Percentiles rank a stretch among this genome's conserved stretches.
phyloP scores from a whole-genome alignment of 2,329 filamentous ascomycete species.

The Aspergillus udagawae region DNA sequence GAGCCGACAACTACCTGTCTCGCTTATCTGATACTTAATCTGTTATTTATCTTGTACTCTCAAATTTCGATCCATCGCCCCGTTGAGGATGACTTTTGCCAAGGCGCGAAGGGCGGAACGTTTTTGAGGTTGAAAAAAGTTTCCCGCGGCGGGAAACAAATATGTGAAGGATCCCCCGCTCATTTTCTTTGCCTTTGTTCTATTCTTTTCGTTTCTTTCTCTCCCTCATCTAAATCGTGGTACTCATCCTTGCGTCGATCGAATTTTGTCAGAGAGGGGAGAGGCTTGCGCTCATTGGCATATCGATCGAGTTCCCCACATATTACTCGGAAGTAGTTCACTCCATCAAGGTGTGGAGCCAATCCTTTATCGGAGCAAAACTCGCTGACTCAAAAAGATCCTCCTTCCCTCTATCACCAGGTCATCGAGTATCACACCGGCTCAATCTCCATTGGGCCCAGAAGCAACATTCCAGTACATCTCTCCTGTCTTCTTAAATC shows the following conservation, averaged over 20 bases:
- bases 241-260: background rate
- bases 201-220: no score
- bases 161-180: background rate
- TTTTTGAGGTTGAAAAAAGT: background rate
- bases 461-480: constrained; percentile 23
- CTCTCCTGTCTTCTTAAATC: constrained; percentile 20
- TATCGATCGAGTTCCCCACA: no score
- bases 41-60: background rate
- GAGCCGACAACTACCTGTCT: background rate
- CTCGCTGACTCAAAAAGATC: constrained; percentile 9
- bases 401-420: background rate
- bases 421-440: background rate
- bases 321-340: no score
- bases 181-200: constrained; percentile 1
- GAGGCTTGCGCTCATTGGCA: background rate
- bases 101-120: background rate
- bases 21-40: background rate
- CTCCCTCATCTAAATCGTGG: no score
- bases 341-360: background rate
- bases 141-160: background rate
- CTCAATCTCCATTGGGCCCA: constrained; percentile 5
- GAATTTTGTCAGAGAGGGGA: background rate
- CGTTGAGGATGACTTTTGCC: background rate
- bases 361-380: background rate
- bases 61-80: background rate